These are phyloP conservation scores for Eleusine indica DNA, from an alignment of 176 grass and related monocot genomes.

Conservation along the genomic window DNA sequence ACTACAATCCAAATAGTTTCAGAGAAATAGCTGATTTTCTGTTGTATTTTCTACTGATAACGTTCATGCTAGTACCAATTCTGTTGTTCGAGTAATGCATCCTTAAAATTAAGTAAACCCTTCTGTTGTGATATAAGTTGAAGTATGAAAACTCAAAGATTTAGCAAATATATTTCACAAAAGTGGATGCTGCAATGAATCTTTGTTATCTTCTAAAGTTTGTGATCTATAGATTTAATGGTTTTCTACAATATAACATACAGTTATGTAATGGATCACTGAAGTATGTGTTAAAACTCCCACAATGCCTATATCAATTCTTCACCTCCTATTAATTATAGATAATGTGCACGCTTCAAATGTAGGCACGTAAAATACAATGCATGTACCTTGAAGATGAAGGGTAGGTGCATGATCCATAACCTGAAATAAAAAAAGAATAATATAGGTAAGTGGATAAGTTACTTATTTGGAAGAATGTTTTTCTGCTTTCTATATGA, in stretches of 20 bases:
- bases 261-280: background rate
- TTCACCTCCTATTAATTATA: background rate
- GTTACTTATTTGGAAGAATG: background rate
- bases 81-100: background rate
- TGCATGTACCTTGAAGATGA: slow-evolving; percentile 42
- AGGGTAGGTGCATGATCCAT: slow-evolving; percentile 58
- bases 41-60: background rate
- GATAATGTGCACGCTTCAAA: background rate
- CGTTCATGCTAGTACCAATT: background rate
- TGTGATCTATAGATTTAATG: background rate
- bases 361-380: background rate
- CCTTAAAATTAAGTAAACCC: background rate
- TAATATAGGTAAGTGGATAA: background rate
- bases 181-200: background rate
- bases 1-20: background rate
- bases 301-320: background rate
- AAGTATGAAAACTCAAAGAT: background rate
- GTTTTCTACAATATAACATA: background rate
- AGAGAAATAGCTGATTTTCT: background rate
- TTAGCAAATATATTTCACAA: background rate
- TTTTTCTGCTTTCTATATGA: background rate
- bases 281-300: background rate
- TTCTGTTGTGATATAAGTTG: background rate
- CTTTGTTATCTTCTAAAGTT: background rate
- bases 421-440: slow-evolving; percentile 35